Base-by-base conservation (phyloP, 345 rosid genomes). In the Brassica rapa region DNA sequence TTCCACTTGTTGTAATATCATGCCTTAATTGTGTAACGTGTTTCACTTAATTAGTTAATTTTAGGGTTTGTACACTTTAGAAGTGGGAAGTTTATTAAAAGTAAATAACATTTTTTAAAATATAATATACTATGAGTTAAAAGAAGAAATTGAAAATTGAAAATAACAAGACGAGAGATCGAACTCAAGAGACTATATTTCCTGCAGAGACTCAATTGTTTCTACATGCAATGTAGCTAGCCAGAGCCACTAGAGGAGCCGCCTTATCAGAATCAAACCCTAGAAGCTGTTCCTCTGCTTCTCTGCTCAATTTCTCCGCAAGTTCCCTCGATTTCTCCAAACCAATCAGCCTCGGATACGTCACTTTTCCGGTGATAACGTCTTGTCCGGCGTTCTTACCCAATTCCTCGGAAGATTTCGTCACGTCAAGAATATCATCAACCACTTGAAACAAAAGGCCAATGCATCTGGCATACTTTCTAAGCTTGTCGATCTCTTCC, bases 331-430 rank as follows among this genome's bases (percentile, higher is more conserved):
- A 89, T 71, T 78, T 85, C 74, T 90, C 90, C 10, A 94, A 73
- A 68, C 98, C 98, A 77, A 94, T 49, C 64, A 89, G 69, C 77
- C 88, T 94, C 0, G 98, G 95, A 72, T 90, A 94, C 0, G 96
- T 94, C 2, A 75, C 84, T 39, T 90, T 92, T 69, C 90, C 95
- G 0, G 94, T 86, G 62, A 88, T 82, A 73, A 89, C 65, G 60
- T 94, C 97, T 73, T 88, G 90, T 29, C 97, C 97, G 0, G 95
- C 98, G 0, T 88, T 94, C 83, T 92, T 94, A 53, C 98, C 97
- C 79, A 90, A 66, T 63, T 94, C 92, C 56, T 87, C 70, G 0
- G 92, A 88, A 4, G 98, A 88, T 78, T 83, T 87, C 0, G 97
- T 92, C 25, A 92, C 86, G 68, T 94, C 98, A 39, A 94, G 92